Conservation (phyloP, 306 rosid species). For the Alnus glutinosa region DNA sequence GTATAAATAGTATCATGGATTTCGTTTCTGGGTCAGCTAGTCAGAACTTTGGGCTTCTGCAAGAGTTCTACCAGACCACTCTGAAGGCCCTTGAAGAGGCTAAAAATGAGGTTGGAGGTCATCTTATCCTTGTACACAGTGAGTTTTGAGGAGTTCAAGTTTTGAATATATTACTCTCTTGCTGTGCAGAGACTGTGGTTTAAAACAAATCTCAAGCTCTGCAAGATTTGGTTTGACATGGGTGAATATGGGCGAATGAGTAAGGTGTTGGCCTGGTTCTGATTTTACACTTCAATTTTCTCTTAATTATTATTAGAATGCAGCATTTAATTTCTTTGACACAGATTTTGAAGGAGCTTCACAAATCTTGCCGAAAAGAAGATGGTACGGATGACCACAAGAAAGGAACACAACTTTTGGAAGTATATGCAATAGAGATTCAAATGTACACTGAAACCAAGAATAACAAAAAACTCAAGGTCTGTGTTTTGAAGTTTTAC, state of each 20-base stretch:
- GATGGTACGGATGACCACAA: conserved; percentile 98
- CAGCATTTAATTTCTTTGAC: conserved; percentile 22
- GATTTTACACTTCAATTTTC: not conserved
- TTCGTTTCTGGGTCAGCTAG: conserved; percentile 97
- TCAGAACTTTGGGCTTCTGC: conserved; percentile 87
- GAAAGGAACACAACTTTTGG: conserved; percentile 96
- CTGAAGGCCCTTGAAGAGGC: conserved; percentile 97
- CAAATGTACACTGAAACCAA: conserved; percentile 98
- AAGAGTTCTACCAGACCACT: conserved; percentile 95
- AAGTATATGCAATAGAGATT: conserved; percentile 94
- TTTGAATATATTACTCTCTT: conserved; percentile 17
- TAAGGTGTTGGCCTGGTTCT: conserved; percentile 53
- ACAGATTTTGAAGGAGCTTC: conserved; percentile 92
- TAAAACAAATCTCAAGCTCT: conserved; percentile 96
- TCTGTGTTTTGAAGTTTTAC: conserved; percentile 25
- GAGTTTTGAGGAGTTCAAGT: conserved; percentile 20
- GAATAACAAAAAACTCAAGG: conserved; percentile 98
- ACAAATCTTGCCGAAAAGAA: conserved; percentile 90
- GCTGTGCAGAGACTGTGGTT: conserved; percentile 90
- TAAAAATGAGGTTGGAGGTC: conserved; percentile 76
- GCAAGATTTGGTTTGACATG: conserved; percentile 97
- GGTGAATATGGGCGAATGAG: conserved; percentile 98
- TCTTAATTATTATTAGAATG: not conserved
- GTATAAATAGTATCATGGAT: conserved; percentile 98
- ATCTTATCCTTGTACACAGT: conserved; percentile 3